These are phyloP conservation scores for Sergeia podlipaevii DNA, from an alignment of 208 protist species.

Conservation along the genomic window DNA sequence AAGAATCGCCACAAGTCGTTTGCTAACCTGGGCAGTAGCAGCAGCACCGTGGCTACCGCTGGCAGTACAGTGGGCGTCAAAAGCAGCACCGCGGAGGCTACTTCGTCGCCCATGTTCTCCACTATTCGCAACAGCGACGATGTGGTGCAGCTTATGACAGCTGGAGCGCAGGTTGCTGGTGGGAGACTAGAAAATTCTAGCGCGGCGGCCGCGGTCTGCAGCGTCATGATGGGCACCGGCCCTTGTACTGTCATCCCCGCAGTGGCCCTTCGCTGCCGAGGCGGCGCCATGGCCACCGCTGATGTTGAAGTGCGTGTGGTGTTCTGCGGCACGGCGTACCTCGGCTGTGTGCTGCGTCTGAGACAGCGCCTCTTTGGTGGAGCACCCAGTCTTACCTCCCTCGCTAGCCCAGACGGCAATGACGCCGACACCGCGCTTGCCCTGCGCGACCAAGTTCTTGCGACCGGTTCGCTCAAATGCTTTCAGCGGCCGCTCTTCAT, in stretches of 20 bases:
- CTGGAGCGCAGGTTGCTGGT: neutral
- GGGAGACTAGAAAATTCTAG: too few relatives aligned
- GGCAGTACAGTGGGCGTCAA: too few relatives aligned
- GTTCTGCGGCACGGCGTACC: neutral
- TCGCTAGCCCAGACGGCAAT: neutral
- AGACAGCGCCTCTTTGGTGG: neutral
- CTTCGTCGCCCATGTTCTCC: too few relatives aligned
- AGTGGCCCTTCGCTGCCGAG: neutral
- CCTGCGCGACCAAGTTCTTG: neutral
- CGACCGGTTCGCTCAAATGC: conserved; percentile 1
- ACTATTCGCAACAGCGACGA: neutral
- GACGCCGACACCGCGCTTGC: neutral
- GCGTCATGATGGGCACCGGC: neutral
- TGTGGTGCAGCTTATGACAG: neutral
- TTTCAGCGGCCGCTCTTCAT: conserved; percentile 4
- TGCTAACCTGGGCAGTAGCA: too few relatives aligned
- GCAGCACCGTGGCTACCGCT: too few relatives aligned
- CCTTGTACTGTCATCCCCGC: neutral
- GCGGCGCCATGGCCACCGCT: neutral
- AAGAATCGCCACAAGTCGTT: too few relatives aligned
- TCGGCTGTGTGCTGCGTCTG: conserved; percentile 3
- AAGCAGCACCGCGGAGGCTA: too few relatives aligned
- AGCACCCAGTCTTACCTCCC: neutral
- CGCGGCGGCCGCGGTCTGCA: neutral
- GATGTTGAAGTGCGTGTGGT: neutral